phyloP scores from a whole-genome alignment of 2,329 filamentous ascomycete genomes.

The Pseudogymnoascus destructans region DNA sequence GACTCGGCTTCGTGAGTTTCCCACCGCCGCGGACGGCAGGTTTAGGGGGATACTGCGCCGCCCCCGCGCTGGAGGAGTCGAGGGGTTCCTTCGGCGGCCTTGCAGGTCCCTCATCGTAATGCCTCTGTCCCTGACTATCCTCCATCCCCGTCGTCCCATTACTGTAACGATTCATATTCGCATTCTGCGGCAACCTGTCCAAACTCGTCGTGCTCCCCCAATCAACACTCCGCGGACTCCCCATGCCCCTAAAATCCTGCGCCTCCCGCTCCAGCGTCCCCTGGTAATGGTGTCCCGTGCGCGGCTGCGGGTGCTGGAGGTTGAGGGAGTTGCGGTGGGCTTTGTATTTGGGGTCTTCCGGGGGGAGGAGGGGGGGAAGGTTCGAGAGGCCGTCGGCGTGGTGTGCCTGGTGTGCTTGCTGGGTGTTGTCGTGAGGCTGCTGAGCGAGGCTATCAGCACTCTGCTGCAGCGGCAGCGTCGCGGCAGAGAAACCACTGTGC shows the following conservation, averaged over 20 bases:
- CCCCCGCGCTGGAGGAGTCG: conserved; percentile 28
- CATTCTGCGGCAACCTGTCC: conserved; percentile 36
- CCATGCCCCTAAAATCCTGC: conserved; percentile 45
- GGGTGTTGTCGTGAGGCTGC: conserved; percentile 20
- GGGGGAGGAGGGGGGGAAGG: conserved; percentile 20
- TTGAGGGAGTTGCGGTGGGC: conserved; percentile 71
- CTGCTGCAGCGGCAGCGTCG: not conserved
- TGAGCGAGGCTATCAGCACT: conserved; percentile 6
- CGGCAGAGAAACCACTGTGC: conserved; percentile 41
- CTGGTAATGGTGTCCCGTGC: conserved; percentile 60
- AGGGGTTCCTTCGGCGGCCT: conserved; percentile 52
- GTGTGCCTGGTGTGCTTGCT: conserved; percentile 11
- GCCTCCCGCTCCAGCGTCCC: conserved; percentile 62
- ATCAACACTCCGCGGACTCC: conserved; percentile 46
- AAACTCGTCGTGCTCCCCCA: conserved; percentile 51
- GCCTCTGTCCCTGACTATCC: not conserved
- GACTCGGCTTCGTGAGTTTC: conserved; percentile 41
- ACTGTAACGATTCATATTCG: conserved; percentile 39
- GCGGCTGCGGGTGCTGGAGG: conserved; percentile 66
- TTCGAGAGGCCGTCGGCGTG: conserved; percentile 19
- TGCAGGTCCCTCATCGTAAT: conserved; percentile 30
- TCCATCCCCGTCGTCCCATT: conserved; percentile 21
- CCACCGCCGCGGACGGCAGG: not conserved
- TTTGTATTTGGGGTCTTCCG: conserved; percentile 65
- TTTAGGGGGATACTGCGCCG: conserved; percentile 33